phyloP scores from a whole-genome alignment of 169 alveolate genomes.

The Cryptosporidium felis region DNA sequence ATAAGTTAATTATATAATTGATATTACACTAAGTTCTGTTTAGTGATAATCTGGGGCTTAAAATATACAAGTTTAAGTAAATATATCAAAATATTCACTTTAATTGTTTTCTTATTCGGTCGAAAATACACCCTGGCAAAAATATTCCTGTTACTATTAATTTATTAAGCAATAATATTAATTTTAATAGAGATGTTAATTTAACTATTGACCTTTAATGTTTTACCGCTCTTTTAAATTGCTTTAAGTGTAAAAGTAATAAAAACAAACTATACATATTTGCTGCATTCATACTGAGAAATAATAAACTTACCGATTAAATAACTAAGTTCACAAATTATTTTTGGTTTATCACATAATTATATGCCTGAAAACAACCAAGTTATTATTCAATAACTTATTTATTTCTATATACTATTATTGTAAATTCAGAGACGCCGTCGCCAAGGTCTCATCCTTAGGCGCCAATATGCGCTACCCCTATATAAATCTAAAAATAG shows the following conservation, averaged over 20 bases:
- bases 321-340: not conserved
- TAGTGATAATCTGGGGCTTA: not conserved
- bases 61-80: not conserved
- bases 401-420: not conserved
- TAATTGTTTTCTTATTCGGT: no score
- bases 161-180: no score
- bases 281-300: not conserved
- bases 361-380: not conserved
- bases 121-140: no score
- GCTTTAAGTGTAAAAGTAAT: not conserved
- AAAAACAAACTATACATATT: not conserved
- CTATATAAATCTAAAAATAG: conserved; percentile 7
- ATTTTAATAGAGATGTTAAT: no score
- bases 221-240: not conserved
- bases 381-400: not conserved
- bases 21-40: not conserved
- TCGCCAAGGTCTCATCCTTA: conserved; percentile 25
- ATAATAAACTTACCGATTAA: not conserved
- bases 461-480: not conserved
- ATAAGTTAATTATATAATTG: not conserved
- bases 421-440: conserved; percentile 62
- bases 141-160: no score
- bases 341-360: not conserved
- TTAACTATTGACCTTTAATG: no score
- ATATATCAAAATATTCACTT: no score